Conservation (phyloP, 1,139 yeast species). For the Magnusiomyces clavatus region DNA sequence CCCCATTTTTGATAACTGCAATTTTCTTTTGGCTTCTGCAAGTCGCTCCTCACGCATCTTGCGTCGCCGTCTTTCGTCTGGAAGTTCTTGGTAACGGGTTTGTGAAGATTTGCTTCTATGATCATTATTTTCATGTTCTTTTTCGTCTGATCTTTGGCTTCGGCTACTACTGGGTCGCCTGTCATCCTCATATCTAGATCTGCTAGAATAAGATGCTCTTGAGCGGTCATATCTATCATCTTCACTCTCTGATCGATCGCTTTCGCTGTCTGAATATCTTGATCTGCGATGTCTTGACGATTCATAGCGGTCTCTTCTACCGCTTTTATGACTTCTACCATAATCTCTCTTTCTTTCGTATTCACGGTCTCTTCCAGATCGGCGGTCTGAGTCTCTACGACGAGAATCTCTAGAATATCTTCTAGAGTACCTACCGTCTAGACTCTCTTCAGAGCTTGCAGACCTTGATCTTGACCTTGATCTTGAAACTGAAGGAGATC, state of each 20-base stretch:
- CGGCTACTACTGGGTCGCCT: background rate
- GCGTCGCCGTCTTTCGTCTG: conserved; percentile 34
- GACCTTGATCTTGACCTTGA: conserved; percentile 7
- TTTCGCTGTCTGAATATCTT: too few relatives aligned
- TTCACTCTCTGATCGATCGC: conserved; percentile 4
- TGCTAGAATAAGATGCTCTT: conserved; percentile 9
- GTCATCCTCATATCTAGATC: too few relatives aligned
- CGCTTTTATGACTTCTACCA: background rate
- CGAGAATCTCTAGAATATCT: background rate
- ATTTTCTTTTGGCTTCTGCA: conserved; percentile 40
- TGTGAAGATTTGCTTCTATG: too few relatives aligned
- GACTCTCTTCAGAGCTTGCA: background rate
- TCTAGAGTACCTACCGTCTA: background rate
- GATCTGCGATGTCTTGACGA: too few relatives aligned
- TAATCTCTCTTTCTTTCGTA: background rate
- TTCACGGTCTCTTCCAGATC: too few relatives aligned
- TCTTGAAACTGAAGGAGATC: conserved; percentile 8
- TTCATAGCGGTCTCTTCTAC: background rate
- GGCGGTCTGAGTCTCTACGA: background rate
- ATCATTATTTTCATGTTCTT: background rate
- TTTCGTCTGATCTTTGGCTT: conserved; percentile 7
- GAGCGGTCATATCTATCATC: conserved; percentile 5
- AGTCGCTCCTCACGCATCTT: conserved; percentile 39
- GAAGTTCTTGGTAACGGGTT: conserved; percentile 8
- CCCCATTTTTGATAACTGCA: conserved; percentile 40